Percentiles rank a stretch among this genome's conserved stretches.
Evolutionary conservation across 2,329 filamentous ascomycete genomes (phyloP).

Genomic region (Thielaviopsis populi): DNA sequence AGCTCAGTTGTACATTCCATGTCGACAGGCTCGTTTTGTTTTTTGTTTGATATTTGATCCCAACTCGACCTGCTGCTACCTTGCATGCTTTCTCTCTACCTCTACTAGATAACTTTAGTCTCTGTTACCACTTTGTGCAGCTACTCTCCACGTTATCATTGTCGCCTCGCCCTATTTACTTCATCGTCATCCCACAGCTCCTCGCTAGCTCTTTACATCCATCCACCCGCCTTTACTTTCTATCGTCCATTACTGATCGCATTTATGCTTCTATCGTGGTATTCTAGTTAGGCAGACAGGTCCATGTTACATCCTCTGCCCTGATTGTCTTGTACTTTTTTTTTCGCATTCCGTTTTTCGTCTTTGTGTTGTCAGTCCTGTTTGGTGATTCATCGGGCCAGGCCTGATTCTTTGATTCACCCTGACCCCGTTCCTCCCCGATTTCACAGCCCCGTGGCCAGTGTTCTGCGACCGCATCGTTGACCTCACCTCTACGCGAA

Average conservation of each 20-base stretch:
- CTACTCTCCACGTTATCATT: background rate
- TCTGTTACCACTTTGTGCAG: background rate
- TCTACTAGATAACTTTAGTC: background rate
- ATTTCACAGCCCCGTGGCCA: background rate
- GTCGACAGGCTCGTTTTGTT: background rate
- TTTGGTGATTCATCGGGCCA: background rate
- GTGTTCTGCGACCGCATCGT: background rate
- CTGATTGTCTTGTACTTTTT: background rate
- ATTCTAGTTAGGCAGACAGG: background rate
- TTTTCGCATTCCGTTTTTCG: background rate
- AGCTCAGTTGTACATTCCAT: background rate
- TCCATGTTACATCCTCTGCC: background rate
- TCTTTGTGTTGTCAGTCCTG: background rate
- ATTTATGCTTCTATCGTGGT: background rate
- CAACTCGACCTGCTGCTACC: background rate
- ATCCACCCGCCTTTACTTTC: background rate
- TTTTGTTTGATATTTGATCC: background rate
- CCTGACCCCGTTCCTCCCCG: background rate
- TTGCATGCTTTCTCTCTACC: background rate
- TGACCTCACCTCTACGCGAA: background rate
- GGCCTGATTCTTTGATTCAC: background rate
- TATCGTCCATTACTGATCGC: background rate
- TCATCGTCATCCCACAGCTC: background rate
- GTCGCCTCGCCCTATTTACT: background rate
- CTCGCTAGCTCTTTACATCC: background rate